Percentiles rank a stretch among this genome's conserved stretches.
Evolutionary conservation across 176 grass and related monocot genomes (phyloP).

Genomic region (Triticum turgidum): DNA sequence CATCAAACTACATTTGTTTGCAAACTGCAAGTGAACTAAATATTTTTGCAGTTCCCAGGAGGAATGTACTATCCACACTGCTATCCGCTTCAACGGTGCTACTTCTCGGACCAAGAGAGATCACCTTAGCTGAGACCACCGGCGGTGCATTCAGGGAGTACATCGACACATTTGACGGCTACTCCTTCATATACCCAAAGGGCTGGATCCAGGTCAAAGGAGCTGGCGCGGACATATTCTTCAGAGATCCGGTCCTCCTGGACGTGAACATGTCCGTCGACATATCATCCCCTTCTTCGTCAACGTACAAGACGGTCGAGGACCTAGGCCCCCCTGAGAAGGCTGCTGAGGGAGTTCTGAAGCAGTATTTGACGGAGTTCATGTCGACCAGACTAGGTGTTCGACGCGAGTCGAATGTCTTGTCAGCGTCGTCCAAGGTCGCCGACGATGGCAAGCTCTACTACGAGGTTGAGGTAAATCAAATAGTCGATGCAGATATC

Average conservation of each 20-base stretch:
- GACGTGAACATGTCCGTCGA: conserved; percentile 84
- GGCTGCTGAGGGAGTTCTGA: conserved; percentile 61
- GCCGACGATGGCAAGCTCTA: conserved; percentile 78
- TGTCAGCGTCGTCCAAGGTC: conserved; percentile 61
- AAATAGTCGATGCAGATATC: background rate
- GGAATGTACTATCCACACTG: conserved; percentile 58
- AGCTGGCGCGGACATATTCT: conserved; percentile 72
- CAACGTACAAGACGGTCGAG: conserved; percentile 48
- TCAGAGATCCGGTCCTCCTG: conserved; percentile 60
- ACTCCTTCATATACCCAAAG: conserved; percentile 68
- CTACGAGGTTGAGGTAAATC: conserved; percentile 85
- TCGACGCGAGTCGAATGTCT: conserved; percentile 66
- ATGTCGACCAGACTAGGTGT: conserved; percentile 84
- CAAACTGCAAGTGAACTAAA: conserved; percentile 33
- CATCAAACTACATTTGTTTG: background rate
- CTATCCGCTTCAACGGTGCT: conserved; percentile 56
- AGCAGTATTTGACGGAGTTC: conserved; percentile 82
- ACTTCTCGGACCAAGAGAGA: conserved; percentile 21
- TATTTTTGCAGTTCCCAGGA: conserved; percentile 81
- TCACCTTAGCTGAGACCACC: conserved; percentile 42
- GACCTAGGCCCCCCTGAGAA: conserved; percentile 65
- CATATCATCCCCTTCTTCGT: conserved; percentile 82
- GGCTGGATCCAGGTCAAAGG: conserved; percentile 83
- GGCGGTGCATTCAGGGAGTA: conserved; percentile 60
- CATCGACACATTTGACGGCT: conserved; percentile 79